Evolutionary conservation across 169 alveolate species (phyloP).

Genomic region (Cystoisospora suis): DNA sequence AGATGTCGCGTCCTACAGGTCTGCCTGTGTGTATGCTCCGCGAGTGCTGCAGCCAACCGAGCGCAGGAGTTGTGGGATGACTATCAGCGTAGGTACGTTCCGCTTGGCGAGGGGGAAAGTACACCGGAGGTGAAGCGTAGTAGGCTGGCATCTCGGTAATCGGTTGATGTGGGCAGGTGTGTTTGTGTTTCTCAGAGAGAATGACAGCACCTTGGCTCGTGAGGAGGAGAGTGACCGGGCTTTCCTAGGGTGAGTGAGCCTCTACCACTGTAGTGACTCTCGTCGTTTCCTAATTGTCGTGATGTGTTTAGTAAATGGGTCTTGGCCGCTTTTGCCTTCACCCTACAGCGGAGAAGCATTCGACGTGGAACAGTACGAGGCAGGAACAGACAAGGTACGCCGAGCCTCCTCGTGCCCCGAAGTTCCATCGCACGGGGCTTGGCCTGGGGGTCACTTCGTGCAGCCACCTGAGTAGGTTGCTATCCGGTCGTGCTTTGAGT

Average conservation of each 20-base stretch:
- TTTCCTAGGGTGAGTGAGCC: background rate
- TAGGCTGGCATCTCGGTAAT: background rate
- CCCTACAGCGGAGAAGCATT: constrained; percentile 25
- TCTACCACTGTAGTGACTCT: background rate
- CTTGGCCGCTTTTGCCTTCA: background rate
- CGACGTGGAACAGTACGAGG: constrained; percentile 10
- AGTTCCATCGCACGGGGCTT: too few relatives aligned
- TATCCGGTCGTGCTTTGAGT: background rate
- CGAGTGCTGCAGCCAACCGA: constrained; percentile 16
- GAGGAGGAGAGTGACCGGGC: constrained; percentile 26
- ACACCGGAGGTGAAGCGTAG: background rate
- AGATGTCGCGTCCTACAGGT: background rate
- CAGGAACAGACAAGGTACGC: background rate
- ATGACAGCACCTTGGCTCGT: background rate
- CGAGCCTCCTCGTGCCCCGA: too few relatives aligned
- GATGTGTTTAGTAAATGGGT: background rate
- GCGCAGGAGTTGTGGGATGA: constrained; percentile 24
- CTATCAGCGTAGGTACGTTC: constrained; percentile 23
- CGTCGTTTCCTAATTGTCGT: background rate
- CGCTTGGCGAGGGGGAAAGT: background rate
- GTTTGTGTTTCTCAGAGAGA: background rate
- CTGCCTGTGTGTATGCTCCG: background rate
- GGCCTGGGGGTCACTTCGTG: too few relatives aligned
- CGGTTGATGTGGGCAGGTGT: background rate
- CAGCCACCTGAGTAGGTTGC: too few relatives aligned